These are phyloP conservation scores for Aquilaria yunnanensis DNA, from an alignment of 345 rosid genomes.

Conservation along the genomic window DNA sequence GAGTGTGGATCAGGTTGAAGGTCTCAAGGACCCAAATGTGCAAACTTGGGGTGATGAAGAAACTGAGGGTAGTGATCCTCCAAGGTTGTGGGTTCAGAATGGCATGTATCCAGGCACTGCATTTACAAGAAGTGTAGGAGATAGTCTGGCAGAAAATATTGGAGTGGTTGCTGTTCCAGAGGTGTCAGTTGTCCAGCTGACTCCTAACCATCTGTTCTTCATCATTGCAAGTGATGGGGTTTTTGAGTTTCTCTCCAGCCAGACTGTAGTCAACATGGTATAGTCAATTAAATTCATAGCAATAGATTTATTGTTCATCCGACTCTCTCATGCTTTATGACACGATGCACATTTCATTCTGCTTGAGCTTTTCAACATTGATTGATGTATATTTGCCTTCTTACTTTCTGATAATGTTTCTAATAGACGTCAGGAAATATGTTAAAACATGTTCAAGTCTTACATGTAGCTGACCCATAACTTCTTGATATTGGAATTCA, in stretches of 20 bases:
- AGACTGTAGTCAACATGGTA: slow-evolving; percentile 88
- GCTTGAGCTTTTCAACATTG: no score
- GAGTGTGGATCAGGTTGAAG: slow-evolving; percentile 96
- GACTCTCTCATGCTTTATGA: no score
- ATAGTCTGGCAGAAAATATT: slow-evolving; percentile 72
- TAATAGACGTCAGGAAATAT: no score
- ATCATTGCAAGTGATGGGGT: slow-evolving; percentile 97
- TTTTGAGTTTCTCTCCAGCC: slow-evolving; percentile 93
- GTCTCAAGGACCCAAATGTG: slow-evolving; percentile 73
- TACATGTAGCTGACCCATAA: no score
- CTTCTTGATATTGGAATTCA: no score
- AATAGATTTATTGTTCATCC: no score
- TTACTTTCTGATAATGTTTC: no score
- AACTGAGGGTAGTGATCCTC: slow-evolving; percentile 90
- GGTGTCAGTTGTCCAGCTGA: slow-evolving; percentile 55
- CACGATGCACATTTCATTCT: no score
- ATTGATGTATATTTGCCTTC: no score
- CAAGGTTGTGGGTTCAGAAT: slow-evolving; percentile 89
- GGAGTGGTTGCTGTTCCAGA: slow-evolving; percentile 89
- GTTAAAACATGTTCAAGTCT: no score
- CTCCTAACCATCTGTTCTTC: slow-evolving; percentile 66
- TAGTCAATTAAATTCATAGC: background rate
- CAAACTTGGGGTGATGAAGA: slow-evolving; percentile 90
- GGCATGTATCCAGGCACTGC: slow-evolving; percentile 98
- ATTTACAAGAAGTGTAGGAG: slow-evolving; percentile 91